phyloP scores from a whole-genome alignment of 2,329 filamentous ascomycete species.

The Arthrobotrys iridis region DNA sequence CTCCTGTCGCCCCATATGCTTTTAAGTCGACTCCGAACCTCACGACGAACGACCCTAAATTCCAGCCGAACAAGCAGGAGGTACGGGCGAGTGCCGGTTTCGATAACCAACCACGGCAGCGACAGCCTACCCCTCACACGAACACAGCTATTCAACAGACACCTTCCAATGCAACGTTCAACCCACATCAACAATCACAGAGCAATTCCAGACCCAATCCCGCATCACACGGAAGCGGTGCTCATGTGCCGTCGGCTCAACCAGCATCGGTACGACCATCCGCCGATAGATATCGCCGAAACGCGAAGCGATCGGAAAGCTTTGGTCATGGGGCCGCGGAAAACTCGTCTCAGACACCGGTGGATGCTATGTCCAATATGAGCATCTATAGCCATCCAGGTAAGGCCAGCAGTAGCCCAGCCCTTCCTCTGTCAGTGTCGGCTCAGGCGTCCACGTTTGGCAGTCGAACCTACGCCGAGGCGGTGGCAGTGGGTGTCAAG shows the following conservation, averaged over 20 bases:
- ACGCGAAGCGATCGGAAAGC: slow-evolving; percentile 55
- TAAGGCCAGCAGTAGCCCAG: slow-evolving; percentile 49
- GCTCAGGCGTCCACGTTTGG: slow-evolving; percentile 66
- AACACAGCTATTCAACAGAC: slow-evolving; percentile 61
- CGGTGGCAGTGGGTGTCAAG: slow-evolving; percentile 59
- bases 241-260: slow-evolving; percentile 52
- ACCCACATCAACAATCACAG: slow-evolving; percentile 61
- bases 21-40: slow-evolving; percentile 75
- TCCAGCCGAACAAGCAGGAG: slow-evolving; percentile 63
- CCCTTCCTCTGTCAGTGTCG: slow-evolving; percentile 54
- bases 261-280: slow-evolving; percentile 58
- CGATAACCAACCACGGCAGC: slow-evolving; percentile 68
- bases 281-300: slow-evolving; percentile 57
- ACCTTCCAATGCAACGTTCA: slow-evolving; percentile 63
- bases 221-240: slow-evolving; percentile 12
- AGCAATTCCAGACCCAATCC: slow-evolving; percentile 62
- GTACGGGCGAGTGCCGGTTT: slow-evolving; percentile 63
- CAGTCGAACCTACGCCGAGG: slow-evolving; percentile 70
- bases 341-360: slow-evolving; percentile 65
- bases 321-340: slow-evolving; percentile 24
- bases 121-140: slow-evolving; percentile 58
- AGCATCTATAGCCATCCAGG: slow-evolving; percentile 52
- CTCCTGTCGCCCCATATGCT: slow-evolving; percentile 78
- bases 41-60: slow-evolving; percentile 66
- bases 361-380: slow-evolving; percentile 63